Base-by-base conservation (phyloP, 345 rosid species). In the Salix koriyanagi region DNA sequence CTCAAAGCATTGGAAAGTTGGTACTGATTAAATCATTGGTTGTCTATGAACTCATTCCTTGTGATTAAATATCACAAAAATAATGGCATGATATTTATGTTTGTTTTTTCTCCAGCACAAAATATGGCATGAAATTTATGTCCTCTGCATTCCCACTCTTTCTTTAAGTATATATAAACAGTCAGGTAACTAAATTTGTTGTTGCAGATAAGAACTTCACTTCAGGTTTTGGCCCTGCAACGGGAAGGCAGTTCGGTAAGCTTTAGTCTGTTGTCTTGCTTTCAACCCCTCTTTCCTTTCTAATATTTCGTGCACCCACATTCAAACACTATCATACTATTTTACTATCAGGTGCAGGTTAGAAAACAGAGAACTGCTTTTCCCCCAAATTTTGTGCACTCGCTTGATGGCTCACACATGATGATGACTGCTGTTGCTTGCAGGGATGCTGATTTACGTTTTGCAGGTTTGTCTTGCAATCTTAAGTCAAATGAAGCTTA, bases 371-470 rank as follows among this genome's bases (percentile, higher is more conserved):
- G 94, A 85, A 91, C 99, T 70, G 99, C 99, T 23, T 96, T 96
- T 71, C 98, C 99, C 77, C 99, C 99, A 2, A 96, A 96, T 78
- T 96, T 90, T 80, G 97, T 96, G 69, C 99, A 96, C 87, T 96
- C 99, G 1, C 89, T 96, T 71, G 99, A 96, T 10, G 97, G 98
- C 64, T 84, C 99, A 72, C 99, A 96, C 88, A 96, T 96, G 99
- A 96, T 96, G 99, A 92, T 93, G 99, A 96, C 99, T 71, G 98
- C 99, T 65, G 83, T 96, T 80, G 97, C 99, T 71, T 93, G 99
- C 84, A 84, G 89, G 76, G 93, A 91, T 70, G 96, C 97, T n/a
- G 92, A 91, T 65, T 81, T 96, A 76, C 83, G 82, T 84, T 96
- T 96, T 90, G 99, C 98, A 83, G 99, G 99, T 93, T 71, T 62